These are phyloP conservation scores for Coemansia sp. DNA, from an alignment of 192 early-diverging fungal genomes.

Conservation along the genomic window DNA sequence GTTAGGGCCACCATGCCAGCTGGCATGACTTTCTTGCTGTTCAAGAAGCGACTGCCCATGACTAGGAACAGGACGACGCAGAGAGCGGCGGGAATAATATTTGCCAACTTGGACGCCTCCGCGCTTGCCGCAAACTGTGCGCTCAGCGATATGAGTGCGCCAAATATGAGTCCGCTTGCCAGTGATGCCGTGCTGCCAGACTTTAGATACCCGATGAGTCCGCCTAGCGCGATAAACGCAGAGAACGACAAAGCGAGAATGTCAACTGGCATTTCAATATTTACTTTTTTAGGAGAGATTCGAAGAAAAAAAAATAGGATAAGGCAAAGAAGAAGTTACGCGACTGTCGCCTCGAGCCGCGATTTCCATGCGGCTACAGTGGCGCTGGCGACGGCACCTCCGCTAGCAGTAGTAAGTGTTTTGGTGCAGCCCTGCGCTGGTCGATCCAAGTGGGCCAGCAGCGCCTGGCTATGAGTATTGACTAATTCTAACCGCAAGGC, in stretches of 20 bases:
- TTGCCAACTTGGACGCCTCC: constrained; percentile 14
- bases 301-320: not conserved
- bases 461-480: constrained; percentile 9
- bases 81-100: constrained; percentile 22
- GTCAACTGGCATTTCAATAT: constrained; percentile 26
- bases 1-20: constrained; percentile 37
- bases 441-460: constrained; percentile 23
- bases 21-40: constrained; percentile 50
- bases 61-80: constrained; percentile 33
- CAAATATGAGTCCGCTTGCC: constrained; percentile 38
- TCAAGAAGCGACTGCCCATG: constrained; percentile 41
- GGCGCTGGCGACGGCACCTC: not conserved
- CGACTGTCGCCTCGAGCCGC: constrained; percentile 16
- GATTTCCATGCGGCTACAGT: constrained; percentile 25
- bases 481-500: constrained; percentile 13
- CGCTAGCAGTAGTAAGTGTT: not conserved
- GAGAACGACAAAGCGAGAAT: constrained; percentile 30
- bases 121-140: constrained; percentile 25
- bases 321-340: not conserved
- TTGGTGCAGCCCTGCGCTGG: constrained; percentile 16
- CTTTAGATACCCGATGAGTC: constrained; percentile 38
- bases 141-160: constrained; percentile 36
- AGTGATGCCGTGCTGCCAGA: constrained; percentile 40
- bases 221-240: constrained; percentile 36
- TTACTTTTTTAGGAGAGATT: constrained; percentile 1